Percentiles rank a stretch among this genome's conserved stretches.
phyloP scores from a whole-genome alignment of 352 stramenopile genomes.

The Proteromonas lacertae region DNA sequence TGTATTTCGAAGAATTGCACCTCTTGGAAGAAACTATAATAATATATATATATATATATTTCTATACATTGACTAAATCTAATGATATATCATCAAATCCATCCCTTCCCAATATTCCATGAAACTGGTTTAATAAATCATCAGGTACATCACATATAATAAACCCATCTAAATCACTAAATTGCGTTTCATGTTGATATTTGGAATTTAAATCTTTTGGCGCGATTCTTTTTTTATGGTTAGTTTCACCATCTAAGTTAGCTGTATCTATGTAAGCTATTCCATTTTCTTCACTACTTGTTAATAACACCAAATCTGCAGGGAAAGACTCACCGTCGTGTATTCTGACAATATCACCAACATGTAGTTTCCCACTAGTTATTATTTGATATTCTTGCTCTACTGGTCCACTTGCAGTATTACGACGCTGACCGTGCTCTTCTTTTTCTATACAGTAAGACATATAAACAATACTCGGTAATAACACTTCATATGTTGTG shows the following conservation, averaged over 20 bases:
- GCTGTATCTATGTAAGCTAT: conserved; percentile 56
- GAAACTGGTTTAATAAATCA: background rate
- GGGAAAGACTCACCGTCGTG: conserved; percentile 33
- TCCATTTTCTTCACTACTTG: conserved; percentile 29
- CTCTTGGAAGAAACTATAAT: conserved; percentile 42
- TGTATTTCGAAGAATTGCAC: conserved; percentile 41
- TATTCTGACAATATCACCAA: conserved; percentile 28
- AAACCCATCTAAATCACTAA: background rate
- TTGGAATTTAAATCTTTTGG: background rate
- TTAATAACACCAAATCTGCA: conserved; percentile 33
- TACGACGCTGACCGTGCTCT: too few species aligned
- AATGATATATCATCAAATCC: too few species aligned
- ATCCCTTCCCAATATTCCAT: background rate
- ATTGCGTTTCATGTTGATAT: background rate
- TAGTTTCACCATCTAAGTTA: conserved; percentile 51
- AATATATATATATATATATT: too few species aligned
- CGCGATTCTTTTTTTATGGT: conserved; percentile 42
- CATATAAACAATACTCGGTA: too few species aligned
- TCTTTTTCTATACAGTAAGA: too few species aligned
- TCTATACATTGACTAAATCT: too few species aligned
- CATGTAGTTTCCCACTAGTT: conserved; percentile 28
- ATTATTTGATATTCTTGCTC: conserved; percentile 20
- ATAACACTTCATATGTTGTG: too few species aligned
- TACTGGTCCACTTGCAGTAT: too few species aligned
- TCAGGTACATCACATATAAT: background rate